These are phyloP conservation scores for Platanthera guangdongensis DNA, from an alignment of 106 monocot species.

Conservation along the genomic window DNA sequence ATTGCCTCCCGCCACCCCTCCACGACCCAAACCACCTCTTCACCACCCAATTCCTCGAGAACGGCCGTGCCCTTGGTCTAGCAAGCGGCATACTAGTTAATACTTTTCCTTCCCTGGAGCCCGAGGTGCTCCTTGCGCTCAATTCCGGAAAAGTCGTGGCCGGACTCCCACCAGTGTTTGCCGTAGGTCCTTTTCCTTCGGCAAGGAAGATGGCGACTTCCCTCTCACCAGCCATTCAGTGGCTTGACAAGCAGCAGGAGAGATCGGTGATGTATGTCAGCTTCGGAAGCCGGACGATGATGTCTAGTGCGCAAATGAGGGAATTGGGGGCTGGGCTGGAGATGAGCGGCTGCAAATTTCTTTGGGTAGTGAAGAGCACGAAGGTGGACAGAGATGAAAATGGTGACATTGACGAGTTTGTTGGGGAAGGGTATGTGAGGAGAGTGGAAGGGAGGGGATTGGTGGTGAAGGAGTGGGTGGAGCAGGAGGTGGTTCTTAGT, in stretches of 20 bases:
- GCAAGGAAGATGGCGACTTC: not conserved
- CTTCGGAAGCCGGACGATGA: conserved; percentile 56
- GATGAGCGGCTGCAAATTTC: conserved; percentile 43
- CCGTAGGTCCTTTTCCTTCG: conserved; percentile 37
- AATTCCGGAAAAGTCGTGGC: conserved; percentile 11
- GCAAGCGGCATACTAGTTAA: conserved; percentile 43
- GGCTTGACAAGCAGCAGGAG: conserved; percentile 47
- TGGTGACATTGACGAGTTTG: conserved; percentile 14
- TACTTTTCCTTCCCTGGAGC: conserved; percentile 37
- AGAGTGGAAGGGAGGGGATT: conserved; percentile 41
- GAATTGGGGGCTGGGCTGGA: conserved; percentile 48
- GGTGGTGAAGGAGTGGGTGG: conserved; percentile 54
- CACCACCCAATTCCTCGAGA: conserved; percentile 18
- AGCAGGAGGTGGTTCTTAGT: conserved; percentile 37
- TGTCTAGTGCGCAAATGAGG: conserved; percentile 27
- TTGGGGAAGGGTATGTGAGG: conserved; percentile 33
- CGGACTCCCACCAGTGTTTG: conserved; percentile 30
- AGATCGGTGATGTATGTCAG: conserved; percentile 60
- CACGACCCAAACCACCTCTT: conserved; percentile 24
- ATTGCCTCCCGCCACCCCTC: conserved; percentile 14
- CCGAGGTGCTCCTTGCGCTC: conserved; percentile 26
- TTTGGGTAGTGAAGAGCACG: conserved; percentile 55
- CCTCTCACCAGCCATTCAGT: not conserved
- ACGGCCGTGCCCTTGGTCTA: conserved; percentile 7
- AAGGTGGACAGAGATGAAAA: conserved; percentile 46